These are phyloP conservation scores for Diaporthe amygdali DNA, from an alignment of 2,329 filamentous ascomycete genomes.

Conservation along the genomic window DNA sequence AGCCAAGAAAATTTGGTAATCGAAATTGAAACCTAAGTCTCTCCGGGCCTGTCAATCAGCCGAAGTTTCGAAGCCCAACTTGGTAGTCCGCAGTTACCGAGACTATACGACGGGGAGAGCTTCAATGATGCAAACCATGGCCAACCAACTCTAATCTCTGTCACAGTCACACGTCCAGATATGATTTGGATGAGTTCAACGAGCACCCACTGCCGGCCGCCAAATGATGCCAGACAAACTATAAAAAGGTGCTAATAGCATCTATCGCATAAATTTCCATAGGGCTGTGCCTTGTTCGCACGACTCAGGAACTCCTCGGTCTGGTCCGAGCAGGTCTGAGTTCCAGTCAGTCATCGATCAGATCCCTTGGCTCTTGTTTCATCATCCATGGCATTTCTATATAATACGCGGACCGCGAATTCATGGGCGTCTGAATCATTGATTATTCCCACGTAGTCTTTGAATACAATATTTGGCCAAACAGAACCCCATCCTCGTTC, in stretches of 20 bases:
- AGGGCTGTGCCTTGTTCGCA: neutral
- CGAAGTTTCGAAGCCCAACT: too few relatives aligned
- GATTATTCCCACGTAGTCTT: accelerated
- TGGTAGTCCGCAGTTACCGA: too few relatives aligned
- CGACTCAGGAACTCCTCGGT: neutral
- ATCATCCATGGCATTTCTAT: neutral
- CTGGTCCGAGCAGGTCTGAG: neutral
- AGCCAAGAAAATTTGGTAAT: too few relatives aligned
- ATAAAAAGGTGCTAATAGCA: neutral
- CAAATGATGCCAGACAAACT: neutral
- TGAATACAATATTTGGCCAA: neutral
- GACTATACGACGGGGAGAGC: too few relatives aligned
- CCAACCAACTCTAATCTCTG: too few relatives aligned
- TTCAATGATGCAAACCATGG: too few relatives aligned
- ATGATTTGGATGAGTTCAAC: neutral
- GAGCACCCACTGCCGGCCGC: neutral
- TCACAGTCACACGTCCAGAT: too few relatives aligned
- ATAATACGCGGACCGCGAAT: neutral
- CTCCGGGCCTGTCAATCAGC: neutral
- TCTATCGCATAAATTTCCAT: neutral
- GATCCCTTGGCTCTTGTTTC: neutral
- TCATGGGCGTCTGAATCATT: neutral
- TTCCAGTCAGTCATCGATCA: neutral
- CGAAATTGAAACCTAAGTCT: too few relatives aligned
- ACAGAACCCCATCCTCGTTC: neutral